Evolutionary conservation across 164 flowering plant species (phyloP).

Genomic region (Umbellularia californica): DNA sequence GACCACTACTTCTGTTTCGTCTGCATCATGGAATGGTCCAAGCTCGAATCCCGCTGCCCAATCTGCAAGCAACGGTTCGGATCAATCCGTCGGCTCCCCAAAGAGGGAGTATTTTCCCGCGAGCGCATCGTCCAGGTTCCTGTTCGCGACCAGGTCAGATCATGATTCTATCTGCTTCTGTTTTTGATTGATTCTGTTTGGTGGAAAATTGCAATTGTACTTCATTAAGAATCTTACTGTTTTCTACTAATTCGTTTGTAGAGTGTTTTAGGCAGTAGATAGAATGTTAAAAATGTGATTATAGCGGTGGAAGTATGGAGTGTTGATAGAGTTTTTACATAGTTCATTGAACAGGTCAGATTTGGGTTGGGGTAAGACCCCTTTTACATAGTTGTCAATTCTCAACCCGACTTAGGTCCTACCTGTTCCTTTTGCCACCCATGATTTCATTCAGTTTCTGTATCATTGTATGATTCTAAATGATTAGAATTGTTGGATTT

Average conservation of each 20-base stretch:
- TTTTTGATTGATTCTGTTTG: not conserved
- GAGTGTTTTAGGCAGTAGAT: no score
- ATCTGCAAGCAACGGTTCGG: conserved; percentile 65
- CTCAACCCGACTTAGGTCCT: no score
- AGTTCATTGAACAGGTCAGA: no score
- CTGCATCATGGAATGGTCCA: conserved; percentile 92
- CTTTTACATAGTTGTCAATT: no score
- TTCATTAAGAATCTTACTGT: not conserved
- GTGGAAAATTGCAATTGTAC: not conserved
- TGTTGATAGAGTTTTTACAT: no score
- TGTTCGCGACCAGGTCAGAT: conserved; percentile 64
- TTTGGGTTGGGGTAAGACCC: no score
- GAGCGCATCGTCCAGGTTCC: conserved; percentile 58
- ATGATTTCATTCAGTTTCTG: no score
- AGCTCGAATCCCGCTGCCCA: conserved; percentile 76
- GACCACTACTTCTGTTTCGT: conserved; percentile 77
- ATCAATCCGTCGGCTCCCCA: conserved; percentile 48
- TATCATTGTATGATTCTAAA: no score
- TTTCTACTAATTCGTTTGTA: not conserved
- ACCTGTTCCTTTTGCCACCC: no score
- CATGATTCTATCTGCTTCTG: not conserved
- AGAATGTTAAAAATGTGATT: no score
- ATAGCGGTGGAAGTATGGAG: no score
- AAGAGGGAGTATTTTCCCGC: conserved; percentile 31
- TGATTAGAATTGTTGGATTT: no score